Evolutionary conservation across 2,329 filamentous ascomycete genomes (phyloP), one percentile per base, ranked within the genome.

Genomic region (Bipolaris bicolor): DNA sequence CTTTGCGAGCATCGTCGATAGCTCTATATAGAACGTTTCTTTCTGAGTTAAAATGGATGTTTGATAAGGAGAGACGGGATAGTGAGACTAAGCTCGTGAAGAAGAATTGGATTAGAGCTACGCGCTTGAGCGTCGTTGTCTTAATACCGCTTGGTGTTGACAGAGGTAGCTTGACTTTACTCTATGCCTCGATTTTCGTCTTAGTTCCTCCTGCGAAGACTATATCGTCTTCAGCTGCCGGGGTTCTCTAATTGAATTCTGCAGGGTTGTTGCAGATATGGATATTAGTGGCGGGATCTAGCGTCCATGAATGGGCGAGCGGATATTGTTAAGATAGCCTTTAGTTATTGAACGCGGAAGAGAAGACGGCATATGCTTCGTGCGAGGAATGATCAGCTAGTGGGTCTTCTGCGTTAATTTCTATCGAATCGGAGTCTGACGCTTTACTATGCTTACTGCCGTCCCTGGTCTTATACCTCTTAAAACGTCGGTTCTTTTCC

Each of bases 381-480:
- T 51, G 34, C 6, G 13, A 2, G 11, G 29, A 26, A 24, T 45
- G 26, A 18, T 13, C n/a, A 20, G 36, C 10, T 49, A 31, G 54
- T 13, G 48, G 11, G 36, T 58, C 40, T 22, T 51, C 51, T 3
- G 49, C 47, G 34, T 61, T 22, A 34, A 58, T 58, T 40, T 55
- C 39, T 49, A 61, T 58, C 34, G 36, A 52, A 52, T 61, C 31
- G 20, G 51, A 44, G 15, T 49, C 55, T 36, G 7, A 31, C 15
- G 34, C 29, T 31, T 39, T 24, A 43, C 7, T 20, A 41, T 29
- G 26, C 22, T 50, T 41, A 9, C 29, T 51, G 18, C 16, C 3
- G 22, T 43, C 40, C 5, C 18, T 43, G 11, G 40, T 20, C 26
- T 49, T 55, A 26, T 24, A 5, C 22, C 5, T 24, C 22, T 24